Base-by-base conservation (phyloP, 352 stramenopile species). In the Pythium coloratum region DNA sequence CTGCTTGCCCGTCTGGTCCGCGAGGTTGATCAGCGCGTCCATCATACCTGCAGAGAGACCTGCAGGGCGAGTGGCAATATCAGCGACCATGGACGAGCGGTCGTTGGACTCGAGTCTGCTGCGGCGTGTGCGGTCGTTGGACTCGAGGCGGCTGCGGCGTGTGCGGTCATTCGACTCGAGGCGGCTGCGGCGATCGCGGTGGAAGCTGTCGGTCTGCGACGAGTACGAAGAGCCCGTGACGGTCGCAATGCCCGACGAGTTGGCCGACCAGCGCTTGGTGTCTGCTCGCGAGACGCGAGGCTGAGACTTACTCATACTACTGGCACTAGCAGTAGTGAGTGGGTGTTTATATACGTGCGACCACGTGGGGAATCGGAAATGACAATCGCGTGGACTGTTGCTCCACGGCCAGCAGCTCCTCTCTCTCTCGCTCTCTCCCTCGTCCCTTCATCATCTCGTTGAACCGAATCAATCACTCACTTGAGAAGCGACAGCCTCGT, bases 21-120 rank as follows among this genome's bases (percentile, higher is more conserved):
- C 62, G 10, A 62, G 46, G 6, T 26, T 28, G 34, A 68, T 62
- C 36, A 68, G 30, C 46, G 54, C 26, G 62, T 68, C 55, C 62
- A 68, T 62, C 62, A 68, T 68, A 24, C 44, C 42, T 2, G 53
- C 50, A 30, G 62, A 59, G 62, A 68, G 55, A 3, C 62, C 62
- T 2, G 30, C 28, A n/a, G 62, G 62, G 5, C 62, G 54, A 12
- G 62, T 62, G 24, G 62, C 55, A 18, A 42, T 44, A 24, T 68
- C 42, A 5, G 62, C 62, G 42, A 68, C 54, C 24, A 36, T 58
- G 6, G 38, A 46, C 44, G 33, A 60, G 54, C n/a, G 38, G 13
- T 46, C 38, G 38, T 46, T 46, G 7, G 38, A 46, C 38, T 46
- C 38, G 13, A 46, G 38, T 6, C 38, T 6, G 13, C 38, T 46